Evolutionary conservation across 1,139 yeast genomes (phyloP), one percentile per base, ranked within the genome.

Genomic region (Debaryomyces subglobosus): DNA sequence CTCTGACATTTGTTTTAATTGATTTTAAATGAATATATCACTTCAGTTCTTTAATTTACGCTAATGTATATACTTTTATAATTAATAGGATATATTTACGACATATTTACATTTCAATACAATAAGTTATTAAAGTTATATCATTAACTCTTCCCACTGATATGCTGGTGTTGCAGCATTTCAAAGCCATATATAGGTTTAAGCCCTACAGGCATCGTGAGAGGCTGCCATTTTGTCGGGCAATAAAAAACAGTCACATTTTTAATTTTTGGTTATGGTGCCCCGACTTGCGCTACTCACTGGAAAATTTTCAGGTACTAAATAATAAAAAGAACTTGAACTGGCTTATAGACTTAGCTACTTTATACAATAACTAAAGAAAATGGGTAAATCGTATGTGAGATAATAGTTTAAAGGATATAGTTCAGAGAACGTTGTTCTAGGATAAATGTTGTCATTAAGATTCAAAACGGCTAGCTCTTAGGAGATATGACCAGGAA

Each of bases 331-430:
- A 34, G 45, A 35, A 24, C 24, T 32, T 21, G 18, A 13, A 25
- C 32, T 34, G 13, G 15, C 23, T 20, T 20, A 36, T n/a, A 36
- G 36, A 36, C 23, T 42, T 34, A 36, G 34, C 36, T 35, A 27
- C 39, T 36, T 43, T 27, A 43, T 38, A 43, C 46, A 36, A 43
- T 36, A 43, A 43, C 46, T 13, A n/a, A 35, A 21, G 27, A 43
- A 77, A 62, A 85, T 85, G 90, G 90, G 89, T 84, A 84, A 85
- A 82, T 83, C 88, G 88, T 84, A 82, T 74, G 86, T 77, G 65
- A 49, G 16, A 23, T 34, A 23, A 30, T n/a, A 27, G 24, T 32
- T 20, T 35, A 25, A 21, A 8, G 29, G 34, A 39, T 39, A 32
- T 35, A 20, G 27, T 35, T 35, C 25, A 20, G 38, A 10, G 6